These are phyloP conservation scores for Penstemon barbatus DNA, from an alignment of 257 asterid genomes.

Conservation along the genomic window DNA sequence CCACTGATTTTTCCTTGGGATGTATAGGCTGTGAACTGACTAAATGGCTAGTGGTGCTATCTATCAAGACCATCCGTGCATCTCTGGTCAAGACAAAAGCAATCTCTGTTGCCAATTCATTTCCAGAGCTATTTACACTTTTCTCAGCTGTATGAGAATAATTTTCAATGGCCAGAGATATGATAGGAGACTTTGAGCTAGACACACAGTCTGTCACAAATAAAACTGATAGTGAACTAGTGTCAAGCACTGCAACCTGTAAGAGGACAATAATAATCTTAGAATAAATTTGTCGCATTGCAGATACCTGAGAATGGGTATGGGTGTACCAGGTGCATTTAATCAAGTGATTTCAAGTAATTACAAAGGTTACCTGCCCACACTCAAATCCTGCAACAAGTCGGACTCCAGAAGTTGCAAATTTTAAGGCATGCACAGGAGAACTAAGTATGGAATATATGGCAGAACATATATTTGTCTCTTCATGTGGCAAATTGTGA, in stretches of 20 bases:
- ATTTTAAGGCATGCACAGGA: constrained; percentile 66
- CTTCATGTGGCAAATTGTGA: constrained; percentile 41
- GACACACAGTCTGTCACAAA: constrained; percentile 61
- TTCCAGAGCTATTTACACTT: constrained; percentile 35
- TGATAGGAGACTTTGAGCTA: constrained; percentile 57
- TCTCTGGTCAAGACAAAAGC: constrained; percentile 63
- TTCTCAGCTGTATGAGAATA: constrained; percentile 34
- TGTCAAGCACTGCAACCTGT: constrained; percentile 86
- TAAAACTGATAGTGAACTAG: constrained; percentile 64
- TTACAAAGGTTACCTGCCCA: constrained; percentile 62
- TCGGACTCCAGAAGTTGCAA: constrained; percentile 59
- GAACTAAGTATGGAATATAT: constrained; percentile 60
- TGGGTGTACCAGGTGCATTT: constrained; percentile 2
- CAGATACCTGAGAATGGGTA: not conserved
- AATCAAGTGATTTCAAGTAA: constrained; percentile 5
- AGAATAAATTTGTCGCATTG: constrained; percentile 8
- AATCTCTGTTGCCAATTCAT: constrained; percentile 49
- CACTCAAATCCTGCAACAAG: constrained; percentile 77
- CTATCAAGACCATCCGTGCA: constrained; percentile 61
- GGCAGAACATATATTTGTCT: constrained; percentile 48
- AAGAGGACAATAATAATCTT: constrained; percentile 32
- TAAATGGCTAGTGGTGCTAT: constrained; percentile 52
- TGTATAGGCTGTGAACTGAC: constrained; percentile 50
- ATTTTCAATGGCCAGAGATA: constrained; percentile 53
- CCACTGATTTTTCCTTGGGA: constrained; percentile 54